phyloP scores from a whole-genome alignment of 768 basidiomycete genomes.

The Plicaturopsis crispa region DNA sequence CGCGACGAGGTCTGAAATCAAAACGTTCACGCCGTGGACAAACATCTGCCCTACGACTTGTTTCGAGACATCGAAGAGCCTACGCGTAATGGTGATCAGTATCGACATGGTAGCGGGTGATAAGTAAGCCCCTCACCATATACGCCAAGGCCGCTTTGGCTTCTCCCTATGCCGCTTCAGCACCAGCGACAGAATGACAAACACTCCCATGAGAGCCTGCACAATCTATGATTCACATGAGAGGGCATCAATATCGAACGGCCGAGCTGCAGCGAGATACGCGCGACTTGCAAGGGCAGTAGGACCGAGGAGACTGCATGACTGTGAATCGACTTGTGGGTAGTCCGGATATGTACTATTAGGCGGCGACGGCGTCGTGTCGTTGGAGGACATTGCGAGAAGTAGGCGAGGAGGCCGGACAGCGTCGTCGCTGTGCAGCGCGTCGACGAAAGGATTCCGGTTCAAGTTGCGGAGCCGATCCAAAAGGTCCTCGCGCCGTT shows the following conservation, averaged over 20 bases:
- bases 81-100: conserved; percentile 20
- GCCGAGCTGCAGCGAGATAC: too few species aligned
- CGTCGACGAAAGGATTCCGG: too few species aligned
- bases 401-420: too few species aligned
- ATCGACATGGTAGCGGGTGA: conserved; percentile 5
- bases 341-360: too few species aligned
- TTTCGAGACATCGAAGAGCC: conserved; percentile 91
- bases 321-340: conserved; percentile 2
- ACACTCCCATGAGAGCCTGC: conserved; percentile 81
- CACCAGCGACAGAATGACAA: conserved; percentile 83
- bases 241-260: conserved; percentile 42
- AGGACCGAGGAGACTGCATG: conserved; percentile 38
- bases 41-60: conserved; percentile 84
- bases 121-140: conserved; percentile 63
- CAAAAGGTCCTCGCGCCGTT: too few species aligned
- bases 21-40: conserved; percentile 70
- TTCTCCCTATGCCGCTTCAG: conserved; percentile 85
- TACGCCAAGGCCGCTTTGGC: conserved; percentile 83
- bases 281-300: conserved; percentile 38
- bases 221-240: conserved; percentile 48
- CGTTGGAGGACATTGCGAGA: too few species aligned
- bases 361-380: too few species aligned
- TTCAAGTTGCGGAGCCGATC: too few species aligned
- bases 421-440: too few species aligned
- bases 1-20: conserved; percentile 74